Conservation (phyloP, 2,329 filamentous ascomycete species). For the Clarireedia paspali region DNA sequence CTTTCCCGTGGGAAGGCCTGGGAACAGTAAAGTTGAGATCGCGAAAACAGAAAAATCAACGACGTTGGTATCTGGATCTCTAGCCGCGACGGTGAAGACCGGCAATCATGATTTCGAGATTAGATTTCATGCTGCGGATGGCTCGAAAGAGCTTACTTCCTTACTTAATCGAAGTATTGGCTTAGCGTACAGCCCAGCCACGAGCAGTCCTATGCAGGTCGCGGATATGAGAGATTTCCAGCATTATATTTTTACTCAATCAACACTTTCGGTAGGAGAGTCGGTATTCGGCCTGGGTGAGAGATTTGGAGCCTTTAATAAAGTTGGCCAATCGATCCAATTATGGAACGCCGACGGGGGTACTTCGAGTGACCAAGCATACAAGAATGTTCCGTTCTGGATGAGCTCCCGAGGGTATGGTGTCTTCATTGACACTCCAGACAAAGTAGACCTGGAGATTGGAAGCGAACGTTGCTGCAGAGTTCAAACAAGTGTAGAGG, state of each 20-base stretch:
- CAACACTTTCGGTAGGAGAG: constrained; percentile 50
- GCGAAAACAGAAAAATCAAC: constrained; percentile 37
- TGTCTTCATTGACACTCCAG: constrained; percentile 65
- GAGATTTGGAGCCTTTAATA: constrained; percentile 69
- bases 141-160: constrained; percentile 44
- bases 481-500: constrained; percentile 61
- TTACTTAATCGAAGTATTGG: constrained; percentile 48
- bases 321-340: constrained; percentile 61
- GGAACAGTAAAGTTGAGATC: constrained; percentile 32
- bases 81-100: constrained; percentile 44
- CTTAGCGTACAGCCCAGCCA: constrained; percentile 46
- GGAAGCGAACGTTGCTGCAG: constrained; percentile 66
- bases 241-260: constrained; percentile 51
- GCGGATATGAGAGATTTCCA: constrained; percentile 45
- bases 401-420: constrained; percentile 68
- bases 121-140: constrained; percentile 43
- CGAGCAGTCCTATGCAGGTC: constrained; percentile 44
- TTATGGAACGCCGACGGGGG: constrained; percentile 60
- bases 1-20: constrained; percentile 44
- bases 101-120: constrained; percentile 46
- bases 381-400: constrained; percentile 67
- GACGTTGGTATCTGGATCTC: constrained; percentile 41
- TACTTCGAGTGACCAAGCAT: constrained; percentile 61
- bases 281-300: constrained; percentile 69
- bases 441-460: constrained; percentile 63